These are phyloP conservation scores for Pseudognaphalium luteoalbum DNA, from an alignment of 129 eudicot genomes.

Conservation along the genomic window DNA sequence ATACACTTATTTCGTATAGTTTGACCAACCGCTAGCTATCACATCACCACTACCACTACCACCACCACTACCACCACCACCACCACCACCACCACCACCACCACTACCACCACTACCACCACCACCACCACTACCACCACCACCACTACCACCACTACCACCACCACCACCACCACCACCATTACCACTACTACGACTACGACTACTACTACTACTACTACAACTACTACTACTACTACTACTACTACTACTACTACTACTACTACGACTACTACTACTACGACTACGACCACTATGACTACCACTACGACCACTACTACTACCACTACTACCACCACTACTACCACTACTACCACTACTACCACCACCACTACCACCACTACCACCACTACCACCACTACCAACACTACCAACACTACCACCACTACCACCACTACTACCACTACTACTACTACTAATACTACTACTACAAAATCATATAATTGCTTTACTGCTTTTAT, in stretches of 20 bases:
- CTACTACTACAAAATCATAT: conserved; percentile 12
- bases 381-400: conserved; percentile 19
- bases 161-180: conserved; percentile 11
- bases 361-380: conserved; percentile 19
- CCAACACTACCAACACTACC: conserved; percentile 13
- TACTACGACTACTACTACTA: conserved; percentile 14
- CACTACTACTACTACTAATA: not conserved
- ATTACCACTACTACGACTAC: conserved; percentile 16
- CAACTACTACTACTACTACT: conserved; percentile 17
- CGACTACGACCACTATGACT: conserved; percentile 9
- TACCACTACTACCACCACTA: conserved; percentile 13
- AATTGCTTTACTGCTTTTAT: no score
- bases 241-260: conserved; percentile 18
- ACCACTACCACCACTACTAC: conserved; percentile 14
- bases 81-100: conserved; percentile 13
- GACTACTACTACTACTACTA: conserved; percentile 14
- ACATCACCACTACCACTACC: not conserved
- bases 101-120: conserved; percentile 14
- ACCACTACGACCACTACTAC: conserved; percentile 10
- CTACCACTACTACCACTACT: conserved; percentile 16
- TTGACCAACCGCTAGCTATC: no score
- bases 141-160: conserved; percentile 14
- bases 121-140: conserved; percentile 15
- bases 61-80: conserved; percentile 11
- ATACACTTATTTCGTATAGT: no score